Evolutionary conservation across 2,329 filamentous ascomycete species (phyloP), one percentile per base, ranked within the genome.

Genomic region (Diaporthe vaccinii): DNA sequence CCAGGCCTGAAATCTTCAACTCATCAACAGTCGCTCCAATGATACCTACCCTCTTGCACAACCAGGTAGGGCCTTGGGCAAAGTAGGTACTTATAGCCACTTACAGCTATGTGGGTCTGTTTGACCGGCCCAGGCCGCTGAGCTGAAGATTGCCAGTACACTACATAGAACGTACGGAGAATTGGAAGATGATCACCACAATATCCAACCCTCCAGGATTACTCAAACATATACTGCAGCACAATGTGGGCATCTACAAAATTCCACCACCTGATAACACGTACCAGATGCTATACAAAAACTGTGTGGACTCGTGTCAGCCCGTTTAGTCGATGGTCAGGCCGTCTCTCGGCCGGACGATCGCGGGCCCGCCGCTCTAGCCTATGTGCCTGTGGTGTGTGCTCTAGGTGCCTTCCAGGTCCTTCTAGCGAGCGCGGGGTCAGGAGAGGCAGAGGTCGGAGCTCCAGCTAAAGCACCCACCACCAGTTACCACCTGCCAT

Each of bases 361-460:
- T 72, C 28, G 15, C 3, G 25, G 44, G 31, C 28, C 25, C 14
- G 10, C 61, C 2, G 61, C n/a, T 49, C 28, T 39, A 49, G 49
- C 39, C 10, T 39, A 12, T 39, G 36, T 39, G 36, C 36, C 34
- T 34, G 34, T 34, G 34, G 10, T 39, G 36, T 39, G 36, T 39
- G 36, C 36, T 39, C n/a, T 2, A 53, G 46, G 57, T 41, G 17
- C 71, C 46, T 73, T 73, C 71, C 58, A 65, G 71, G 49, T 61
- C 36, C 31, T 73, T 73, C 71, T 55, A 73, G 28, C 22, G 28
- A 39, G 2, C 46, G 44, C 65, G 65, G 65, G 65, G 65, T 51
- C 49, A 39, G 49, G 34, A 69, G 49, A 69, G 49, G 49, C 65
- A 69, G 46, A 25, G 46, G 65, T 28, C 65, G 34, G 46, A 69